Evolutionary conservation across 768 basidiomycete species (phyloP), one percentile per base, ranked within the genome.

Genomic region (Psilocybe subaeruginosa): DNA sequence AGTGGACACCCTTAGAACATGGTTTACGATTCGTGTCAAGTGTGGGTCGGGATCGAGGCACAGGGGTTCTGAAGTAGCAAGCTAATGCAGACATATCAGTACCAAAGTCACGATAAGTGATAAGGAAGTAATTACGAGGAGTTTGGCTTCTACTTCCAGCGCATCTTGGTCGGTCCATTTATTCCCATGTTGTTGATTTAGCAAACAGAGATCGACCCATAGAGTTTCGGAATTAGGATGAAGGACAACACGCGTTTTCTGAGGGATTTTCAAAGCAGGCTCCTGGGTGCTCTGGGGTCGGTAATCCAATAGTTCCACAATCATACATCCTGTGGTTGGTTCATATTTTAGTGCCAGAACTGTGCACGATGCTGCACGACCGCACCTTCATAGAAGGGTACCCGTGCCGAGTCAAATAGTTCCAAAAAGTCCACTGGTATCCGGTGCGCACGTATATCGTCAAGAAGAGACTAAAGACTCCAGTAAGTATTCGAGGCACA

Each of bases 371-470:
- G 16, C 16, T 56, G n/a, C 16, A 16, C 12, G 4, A 43, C 37
- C 17, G 12, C 41, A 92, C 92, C 93, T 71, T 94, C 90, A 72
- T 93, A 95, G 73, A 92, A 95, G 19, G 91, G 90, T 3, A 92
- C 82, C 59, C 80, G 81, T 3, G 86, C 85, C 19, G 81, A 75
- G 63, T 95, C 90, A 66, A 95, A 93, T 30, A 93, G 74, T 62
- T 93, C 90, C 11, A 93, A 78, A 70, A 92, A 93, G 75, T 95
- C 93, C 31, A 90, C 86, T 11, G 93, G 93, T 80, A 95, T 93
- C 50, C 92, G 82, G 66, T 91, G 85, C 7, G 88, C 88, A 50
- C 91, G 85, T 56, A 95, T 87, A 69, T 95, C 93, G 68, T 95
- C 93, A 43, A 95, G 79, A 6, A 95, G 74, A 48, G 89, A 87